phyloP scores from a whole-genome alignment of 2,329 filamentous ascomycete genomes.

The Pseudogymnoascus sp. region DNA sequence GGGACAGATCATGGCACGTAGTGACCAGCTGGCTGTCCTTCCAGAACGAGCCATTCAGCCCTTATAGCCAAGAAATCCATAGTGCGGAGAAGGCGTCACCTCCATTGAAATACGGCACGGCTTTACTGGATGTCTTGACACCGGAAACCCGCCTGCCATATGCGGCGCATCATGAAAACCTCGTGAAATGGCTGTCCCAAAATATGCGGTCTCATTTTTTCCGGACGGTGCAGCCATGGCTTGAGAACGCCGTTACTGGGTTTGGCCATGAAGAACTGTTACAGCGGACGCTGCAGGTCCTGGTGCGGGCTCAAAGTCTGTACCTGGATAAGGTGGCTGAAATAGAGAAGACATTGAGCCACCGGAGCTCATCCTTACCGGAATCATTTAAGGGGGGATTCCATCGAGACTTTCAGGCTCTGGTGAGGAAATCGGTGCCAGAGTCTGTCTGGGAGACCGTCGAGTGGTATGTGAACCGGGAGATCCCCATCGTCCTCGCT shows the following conservation, averaged over 20 bases:
- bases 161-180: slow-evolving; percentile 47
- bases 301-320: slow-evolving; percentile 52
- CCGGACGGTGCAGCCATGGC: slow-evolving; percentile 49
- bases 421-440: slow-evolving; percentile 57
- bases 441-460: slow-evolving; percentile 47
- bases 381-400: slow-evolving; percentile 43
- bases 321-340: slow-evolving; percentile 49
- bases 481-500: slow-evolving; percentile 44
- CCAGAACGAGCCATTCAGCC: slow-evolving; percentile 33
- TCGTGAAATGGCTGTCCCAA: slow-evolving; percentile 53
- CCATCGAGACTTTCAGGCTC: slow-evolving; percentile 53
- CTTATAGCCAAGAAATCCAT: slow-evolving; percentile 34
- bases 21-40: slow-evolving; percentile 52
- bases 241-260: slow-evolving; percentile 35
- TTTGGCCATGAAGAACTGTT: slow-evolving; percentile 39
- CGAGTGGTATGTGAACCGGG: slow-evolving; percentile 44
- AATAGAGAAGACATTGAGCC: slow-evolving; percentile 41
- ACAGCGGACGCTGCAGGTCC: slow-evolving; percentile 45
- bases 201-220: slow-evolving; percentile 56
- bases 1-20: slow-evolving; percentile 55
- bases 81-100: background rate
- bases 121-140: slow-evolving; percentile 47
- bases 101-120: slow-evolving; percentile 39
- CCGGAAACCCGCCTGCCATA: slow-evolving; percentile 40
- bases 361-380: slow-evolving; percentile 27